Evolutionary conservation across 2,329 filamentous ascomycete species (phyloP).

Genomic region (Fusarium sarcochroum): DNA sequence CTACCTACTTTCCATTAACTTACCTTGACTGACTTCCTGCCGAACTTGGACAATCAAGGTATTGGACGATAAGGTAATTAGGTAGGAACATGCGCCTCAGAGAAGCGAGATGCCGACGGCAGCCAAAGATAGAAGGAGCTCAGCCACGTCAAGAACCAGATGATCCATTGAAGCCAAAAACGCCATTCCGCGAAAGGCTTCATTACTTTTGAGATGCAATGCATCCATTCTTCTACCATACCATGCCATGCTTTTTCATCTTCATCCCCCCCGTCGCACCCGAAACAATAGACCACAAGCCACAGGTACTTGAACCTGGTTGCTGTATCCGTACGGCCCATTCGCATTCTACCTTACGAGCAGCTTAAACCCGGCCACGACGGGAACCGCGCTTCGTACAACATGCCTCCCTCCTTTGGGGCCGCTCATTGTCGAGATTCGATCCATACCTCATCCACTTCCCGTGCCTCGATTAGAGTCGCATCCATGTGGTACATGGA

Average conservation of each 20-base stretch:
- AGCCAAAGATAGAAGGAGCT: slow-evolving; percentile 8
- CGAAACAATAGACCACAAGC: slow-evolving; percentile 44
- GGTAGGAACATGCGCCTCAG: not conserved
- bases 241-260: slow-evolving; percentile 9
- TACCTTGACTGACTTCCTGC: not conserved
- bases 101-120: slow-evolving; percentile 8
- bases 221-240: slow-evolving; percentile 7
- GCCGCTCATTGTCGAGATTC: slow-evolving; percentile 41
- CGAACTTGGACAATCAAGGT: not conserved
- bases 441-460: slow-evolving; percentile 45
- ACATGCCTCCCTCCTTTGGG: slow-evolving; percentile 22
- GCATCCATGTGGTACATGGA: slow-evolving; percentile 29
- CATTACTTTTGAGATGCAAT: slow-evolving; percentile 5
- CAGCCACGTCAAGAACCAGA: slow-evolving; percentile 9
- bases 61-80: slow-evolving; percentile 2
- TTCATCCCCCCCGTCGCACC: slow-evolving; percentile 33
- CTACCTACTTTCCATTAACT: not conserved
- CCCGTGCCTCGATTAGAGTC: slow-evolving; percentile 42
- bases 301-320: slow-evolving; percentile 19
- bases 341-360: slow-evolving; percentile 23
- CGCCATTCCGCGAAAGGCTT: slow-evolving; percentile 11
- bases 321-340: not conserved
- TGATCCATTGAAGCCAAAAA: slow-evolving; percentile 8
- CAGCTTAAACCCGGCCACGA: slow-evolving; percentile 39
- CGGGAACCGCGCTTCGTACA: slow-evolving; percentile 32